phyloP scores from a whole-genome alignment of 805 yeast species.

The Lipomyces lipofer region DNA sequence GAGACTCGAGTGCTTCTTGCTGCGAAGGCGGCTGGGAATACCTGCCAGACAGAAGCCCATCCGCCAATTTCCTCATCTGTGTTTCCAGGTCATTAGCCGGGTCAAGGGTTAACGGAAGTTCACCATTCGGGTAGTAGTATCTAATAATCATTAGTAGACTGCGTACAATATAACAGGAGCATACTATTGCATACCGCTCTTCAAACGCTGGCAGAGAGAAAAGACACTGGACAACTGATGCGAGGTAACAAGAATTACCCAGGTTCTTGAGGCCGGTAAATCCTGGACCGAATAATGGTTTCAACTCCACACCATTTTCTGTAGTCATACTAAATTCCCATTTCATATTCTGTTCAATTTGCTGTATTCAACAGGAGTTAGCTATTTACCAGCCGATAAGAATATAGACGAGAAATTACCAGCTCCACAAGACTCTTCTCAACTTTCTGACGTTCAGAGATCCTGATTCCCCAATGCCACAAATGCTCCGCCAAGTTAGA shows the following conservation, averaged over 20 bases:
- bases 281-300: slow-evolving; percentile 71
- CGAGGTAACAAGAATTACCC: slow-evolving; percentile 91
- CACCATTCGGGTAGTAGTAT: slow-evolving; percentile 32
- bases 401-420: slow-evolving; percentile 9
- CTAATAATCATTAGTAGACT: neutral
- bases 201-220: slow-evolving; percentile 46
- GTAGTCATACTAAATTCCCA: slow-evolving; percentile 90
- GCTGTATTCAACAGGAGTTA: slow-evolving; percentile 38
- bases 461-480: slow-evolving; percentile 66
- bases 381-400: neutral
- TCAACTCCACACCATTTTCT: slow-evolving; percentile 62
- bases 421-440: slow-evolving; percentile 87
- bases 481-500: slow-evolving; percentile 54
- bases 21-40: slow-evolving; percentile 59
- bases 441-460: slow-evolving; percentile 57
- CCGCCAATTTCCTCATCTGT: slow-evolving; percentile 75
- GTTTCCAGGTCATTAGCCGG: slow-evolving; percentile 69
- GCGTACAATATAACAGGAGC: too few relatives aligned
- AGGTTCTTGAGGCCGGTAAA: slow-evolving; percentile 84
- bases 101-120: slow-evolving; percentile 39
- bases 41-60: slow-evolving; percentile 74
- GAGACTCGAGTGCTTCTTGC: slow-evolving; percentile 38
- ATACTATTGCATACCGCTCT: slow-evolving; percentile 31
- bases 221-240: slow-evolving; percentile 74
- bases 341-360: slow-evolving; percentile 85